phyloP scores from a whole-genome alignment of 495 filamentous ascomycete genomes.

The Penicillium bialowiezense region DNA sequence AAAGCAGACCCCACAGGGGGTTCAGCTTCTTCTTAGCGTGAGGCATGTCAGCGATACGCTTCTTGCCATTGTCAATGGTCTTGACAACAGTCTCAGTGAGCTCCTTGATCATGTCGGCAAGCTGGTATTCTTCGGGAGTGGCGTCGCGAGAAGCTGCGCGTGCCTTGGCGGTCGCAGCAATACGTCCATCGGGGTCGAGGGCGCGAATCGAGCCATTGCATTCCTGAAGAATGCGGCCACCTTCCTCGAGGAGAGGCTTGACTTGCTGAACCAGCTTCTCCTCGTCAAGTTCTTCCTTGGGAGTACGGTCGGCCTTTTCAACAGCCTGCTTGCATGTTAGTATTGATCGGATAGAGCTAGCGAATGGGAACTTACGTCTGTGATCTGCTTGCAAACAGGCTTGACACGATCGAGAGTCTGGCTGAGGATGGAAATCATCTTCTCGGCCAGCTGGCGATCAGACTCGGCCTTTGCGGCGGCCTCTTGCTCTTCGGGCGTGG shows the following conservation, averaged over 20 bases:
- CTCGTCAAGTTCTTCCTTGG: slow-evolving; percentile 90
- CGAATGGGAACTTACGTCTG: slow-evolving; percentile 53
- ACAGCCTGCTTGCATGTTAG: slow-evolving; percentile 55
- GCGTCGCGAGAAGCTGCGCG: slow-evolving; percentile 78
- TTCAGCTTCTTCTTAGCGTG: slow-evolving; percentile 93
- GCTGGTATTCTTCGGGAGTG: slow-evolving; percentile 78
- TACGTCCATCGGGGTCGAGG: slow-evolving; percentile 83
- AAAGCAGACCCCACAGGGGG: slow-evolving; percentile 78
- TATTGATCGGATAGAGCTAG: background rate
- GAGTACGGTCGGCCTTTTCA: slow-evolving; percentile 74
- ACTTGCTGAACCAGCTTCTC: slow-evolving; percentile 82
- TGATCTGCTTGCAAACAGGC: slow-evolving; percentile 85
- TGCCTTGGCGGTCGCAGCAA: slow-evolving; percentile 82
- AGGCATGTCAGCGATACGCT: slow-evolving; percentile 84
- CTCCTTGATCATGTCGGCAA: slow-evolving; percentile 83
- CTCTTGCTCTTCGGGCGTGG: slow-evolving; percentile 49
- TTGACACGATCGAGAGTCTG: slow-evolving; percentile 80
- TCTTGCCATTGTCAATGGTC: slow-evolving; percentile 84
- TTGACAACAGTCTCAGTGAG: slow-evolving; percentile 58
- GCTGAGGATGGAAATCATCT: slow-evolving; percentile 70
- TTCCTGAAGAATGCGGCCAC: slow-evolving; percentile 74
- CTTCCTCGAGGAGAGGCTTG: slow-evolving; percentile 84
- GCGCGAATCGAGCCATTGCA: slow-evolving; percentile 88
- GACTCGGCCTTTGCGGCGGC: slow-evolving; percentile 57
- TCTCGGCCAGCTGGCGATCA: slow-evolving; percentile 72